phyloP scores from a whole-genome alignment of 163 green algal species.

The Scenedesmus sp. region DNA sequence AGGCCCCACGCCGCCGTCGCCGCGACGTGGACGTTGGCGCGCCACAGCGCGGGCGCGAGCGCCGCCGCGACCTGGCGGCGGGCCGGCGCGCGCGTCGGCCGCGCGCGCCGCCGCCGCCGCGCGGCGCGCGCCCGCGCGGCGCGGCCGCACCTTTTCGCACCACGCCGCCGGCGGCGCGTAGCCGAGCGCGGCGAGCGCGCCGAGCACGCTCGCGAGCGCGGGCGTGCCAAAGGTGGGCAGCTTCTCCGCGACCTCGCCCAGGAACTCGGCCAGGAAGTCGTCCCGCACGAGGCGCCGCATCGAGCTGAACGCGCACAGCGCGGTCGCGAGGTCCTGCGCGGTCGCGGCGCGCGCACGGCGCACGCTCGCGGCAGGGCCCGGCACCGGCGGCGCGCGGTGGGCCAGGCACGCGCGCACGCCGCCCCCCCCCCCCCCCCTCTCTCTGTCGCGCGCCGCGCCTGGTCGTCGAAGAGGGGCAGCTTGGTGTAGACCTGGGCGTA shows the following conservation, averaged over 20 bases:
- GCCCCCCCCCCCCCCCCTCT: too few relatives aligned
- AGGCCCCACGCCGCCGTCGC: conserved; percentile 2
- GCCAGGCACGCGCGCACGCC: too few relatives aligned
- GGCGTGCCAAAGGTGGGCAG: conserved; percentile 3
- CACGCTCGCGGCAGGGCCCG: too few relatives aligned
- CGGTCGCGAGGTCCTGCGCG: conserved; percentile 36
- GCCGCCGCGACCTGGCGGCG: not conserved
- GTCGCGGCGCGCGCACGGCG: too few relatives aligned
- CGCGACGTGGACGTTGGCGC: conserved; percentile 13
- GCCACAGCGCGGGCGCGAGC: not conserved
- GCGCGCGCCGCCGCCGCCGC: not conserved
- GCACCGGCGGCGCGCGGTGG: too few relatives aligned
- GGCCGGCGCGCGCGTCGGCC: too few relatives aligned
- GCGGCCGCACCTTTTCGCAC: conserved; percentile 11
- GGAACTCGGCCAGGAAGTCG: conserved; percentile 41
- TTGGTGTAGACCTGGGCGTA: conserved; percentile 40
- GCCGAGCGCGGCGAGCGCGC: conserved; percentile 2
- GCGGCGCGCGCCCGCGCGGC: too few relatives aligned
- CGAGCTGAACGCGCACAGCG: conserved; percentile 31
- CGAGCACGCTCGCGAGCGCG: conserved; percentile 16
- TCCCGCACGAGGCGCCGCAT: conserved; percentile 23
- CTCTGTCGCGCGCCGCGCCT: conserved; percentile 18
- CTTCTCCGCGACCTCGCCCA: conserved; percentile 36
- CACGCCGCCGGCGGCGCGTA: conserved; percentile 27
- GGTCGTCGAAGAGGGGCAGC: conserved; percentile 42